Base-by-base conservation (phyloP, 2,329 filamentous ascomycete genomes). In the Aspergillus neoniger region DNA sequence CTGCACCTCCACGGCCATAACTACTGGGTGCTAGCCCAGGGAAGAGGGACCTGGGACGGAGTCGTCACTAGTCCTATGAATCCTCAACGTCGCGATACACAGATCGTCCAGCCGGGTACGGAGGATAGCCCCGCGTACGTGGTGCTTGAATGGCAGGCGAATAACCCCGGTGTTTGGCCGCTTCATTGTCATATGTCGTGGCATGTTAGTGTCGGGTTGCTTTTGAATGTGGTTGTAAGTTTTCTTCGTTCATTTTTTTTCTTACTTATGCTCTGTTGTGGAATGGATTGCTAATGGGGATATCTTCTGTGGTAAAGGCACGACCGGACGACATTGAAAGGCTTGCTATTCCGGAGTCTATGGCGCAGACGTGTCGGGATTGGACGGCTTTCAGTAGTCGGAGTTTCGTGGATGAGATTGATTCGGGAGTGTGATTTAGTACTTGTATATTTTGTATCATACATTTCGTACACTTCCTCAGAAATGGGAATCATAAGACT, bases 151-250 rank as follows among this genome's bases (percentile, higher is more conserved):
- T 79, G 80, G 61, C 64, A 75, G 44, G 64, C 68, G 28, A 66
- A 76, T 59, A 76, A 76, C 61, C 74, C 74, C 1, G 74, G 83
- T 47, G 78, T 88, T 25, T 89, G 86, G 86, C 76, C 88, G 2
- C 88, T 91, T 76, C 89, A 91, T 75, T 92, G 89, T 74, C 90
- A 92, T 71, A 88, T 92, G 50, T 52, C 50, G 14, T 36, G 9
- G 2, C 50, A 52, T 38, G 50, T 38, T 2, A 52, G 50, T 32
- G 21, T 15, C 2, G 50, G 50, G 2, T 23, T 52, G 30, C 17
- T 32, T 14, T 23, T 49, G 17, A 56, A 49, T 15, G 32, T 47
- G 4, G 15, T 48, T 15, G 54, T 56, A 36, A 10, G 32, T 36
- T 15, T 12, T 8, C 7, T 39, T 4, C 4, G 1, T 8, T 12